Evolutionary conservation across 768 basidiomycete species (phyloP), one percentile per base, ranked within the genome.

Genomic region (Cantharellus anzutake): DNA sequence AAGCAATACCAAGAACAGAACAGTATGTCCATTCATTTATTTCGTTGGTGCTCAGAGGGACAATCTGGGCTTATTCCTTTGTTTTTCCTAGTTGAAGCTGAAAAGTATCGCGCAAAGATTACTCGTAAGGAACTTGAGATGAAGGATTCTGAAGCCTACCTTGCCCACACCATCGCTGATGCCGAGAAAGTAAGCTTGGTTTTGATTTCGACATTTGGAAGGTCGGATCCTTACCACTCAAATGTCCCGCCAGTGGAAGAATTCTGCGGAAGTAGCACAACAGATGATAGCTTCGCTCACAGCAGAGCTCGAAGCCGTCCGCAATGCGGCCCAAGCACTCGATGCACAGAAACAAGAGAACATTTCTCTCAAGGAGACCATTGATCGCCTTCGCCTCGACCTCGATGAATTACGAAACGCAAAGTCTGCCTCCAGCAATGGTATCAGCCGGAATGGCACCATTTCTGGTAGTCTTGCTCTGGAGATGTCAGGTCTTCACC

Each of bases 261-360:
- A 11, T 11, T 48, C 44, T 48, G 44, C 44, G 39, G 56, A 39
- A 5, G 56, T 41, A 5, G 35, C 56, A 7, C 38, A 57, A 14
- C 11, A 39, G 35, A 11, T 14, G 5, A 77, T 92, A 56, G 68
- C 71, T 3, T 70, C 75, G 4, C 78, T 94, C n/a, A 84, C 91
- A 65, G 65, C 71, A 4, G 90, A 93, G 60, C 75, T 97, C 2
- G 69, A 69, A 2, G 66, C 78, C 34, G 86, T 88, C 3, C 80
- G 83, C 58, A 78, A 81, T 64, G 82, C 84, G 0, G 82, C 87
- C 59, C 77, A 74, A 0, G 78, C 81, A 61, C 76, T 96, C 42
- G 89, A 93, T 61, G 83, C 84, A 65, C 93, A 97, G 74, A 96
- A 96, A 73, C 88, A 90, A 66, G 90, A 94, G 75, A 97, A 96